Percentiles rank a stretch among this genome's conserved stretches.
Evolutionary conservation across 768 basidiomycete species (phyloP).

Genomic region (Boletus rex-veris): DNA sequence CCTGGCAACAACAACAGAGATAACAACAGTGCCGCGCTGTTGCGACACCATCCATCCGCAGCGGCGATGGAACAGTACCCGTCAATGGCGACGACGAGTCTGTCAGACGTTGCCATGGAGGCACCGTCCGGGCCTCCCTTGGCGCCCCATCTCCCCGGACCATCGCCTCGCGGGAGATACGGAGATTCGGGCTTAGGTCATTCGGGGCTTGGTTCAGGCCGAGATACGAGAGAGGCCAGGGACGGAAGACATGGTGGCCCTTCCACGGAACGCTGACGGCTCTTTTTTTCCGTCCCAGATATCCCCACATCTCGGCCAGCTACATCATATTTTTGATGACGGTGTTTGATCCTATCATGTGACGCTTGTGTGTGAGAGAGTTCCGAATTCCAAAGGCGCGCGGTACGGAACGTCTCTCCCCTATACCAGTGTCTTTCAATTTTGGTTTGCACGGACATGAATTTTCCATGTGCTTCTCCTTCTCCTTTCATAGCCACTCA

Average conservation of each 20-base stretch:
- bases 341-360: conserved; percentile 4
- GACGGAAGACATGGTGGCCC: conserved; percentile 30
- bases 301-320: neutral
- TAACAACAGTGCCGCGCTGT: conserved; percentile 23
- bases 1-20: conserved; percentile 22
- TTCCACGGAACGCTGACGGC: conserved; percentile 24
- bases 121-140: conserved; percentile 27
- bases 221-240: conserved; percentile 35
- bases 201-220: conserved; percentile 26
- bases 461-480: conserved; percentile 4
- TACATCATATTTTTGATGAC: neutral
- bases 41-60: conserved; percentile 29
- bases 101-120: conserved; percentile 31
- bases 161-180: conserved; percentile 33
- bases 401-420: neutral
- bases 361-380: neutral
- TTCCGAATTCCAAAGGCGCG: conserved; percentile 2
- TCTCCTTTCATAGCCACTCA: conserved; percentile 10
- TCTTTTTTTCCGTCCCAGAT: neutral
- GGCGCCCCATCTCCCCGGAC: conserved; percentile 33
- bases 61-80: neutral
- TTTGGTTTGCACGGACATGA: conserved; percentile 19
- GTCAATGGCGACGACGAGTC: conserved; percentile 22
- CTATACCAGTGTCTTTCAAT: too few relatives aligned
- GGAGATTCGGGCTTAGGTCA: conserved; percentile 31